These are phyloP conservation scores for Aspergillus sp. DNA, from an alignment of 2,329 filamentous ascomycete species.

Conservation along the genomic window DNA sequence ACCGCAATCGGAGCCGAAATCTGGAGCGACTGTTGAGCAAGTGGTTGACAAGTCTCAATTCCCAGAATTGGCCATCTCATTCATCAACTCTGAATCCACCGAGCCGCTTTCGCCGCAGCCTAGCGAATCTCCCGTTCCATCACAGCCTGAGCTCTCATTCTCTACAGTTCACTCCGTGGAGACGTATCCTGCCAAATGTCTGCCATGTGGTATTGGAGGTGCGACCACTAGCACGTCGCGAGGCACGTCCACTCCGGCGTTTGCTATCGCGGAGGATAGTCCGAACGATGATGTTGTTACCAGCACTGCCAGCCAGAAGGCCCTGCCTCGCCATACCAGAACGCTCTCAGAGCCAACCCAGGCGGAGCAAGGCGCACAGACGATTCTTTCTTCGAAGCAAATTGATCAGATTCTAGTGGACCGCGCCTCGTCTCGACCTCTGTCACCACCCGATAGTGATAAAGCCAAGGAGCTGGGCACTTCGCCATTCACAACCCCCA, in stretches of 20 bases:
- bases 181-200: conserved; percentile 35
- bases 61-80: conserved; percentile 20
- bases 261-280: conserved; percentile 55
- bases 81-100: conserved; percentile 17
- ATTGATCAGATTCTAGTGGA: conserved; percentile 66
- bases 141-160: conserved; percentile 25
- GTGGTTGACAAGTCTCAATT: conserved; percentile 10
- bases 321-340: conserved; percentile 34
- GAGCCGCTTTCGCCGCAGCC: conserved; percentile 23
- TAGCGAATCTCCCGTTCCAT: conserved; percentile 15
- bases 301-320: conserved; percentile 21
- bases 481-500: conserved; percentile 31
- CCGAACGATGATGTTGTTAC: conserved; percentile 46
- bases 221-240: conserved; percentile 8
- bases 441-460: conserved; percentile 26
- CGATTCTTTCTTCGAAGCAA: conserved; percentile 67
- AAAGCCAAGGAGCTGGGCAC: conserved; percentile 18
- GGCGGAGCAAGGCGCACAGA: conserved; percentile 69
- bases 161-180: conserved; percentile 38
- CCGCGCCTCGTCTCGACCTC: conserved; percentile 32
- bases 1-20: conserved; percentile 10
- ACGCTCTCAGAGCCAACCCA: conserved; percentile 34
- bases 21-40: conserved; percentile 4
- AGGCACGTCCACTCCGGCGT: conserved; percentile 10
- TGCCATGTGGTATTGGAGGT: conserved; percentile 18